Conservation (phyloP, 352 stramenopile genomes). For the Phytophthora fragariae region DNA sequence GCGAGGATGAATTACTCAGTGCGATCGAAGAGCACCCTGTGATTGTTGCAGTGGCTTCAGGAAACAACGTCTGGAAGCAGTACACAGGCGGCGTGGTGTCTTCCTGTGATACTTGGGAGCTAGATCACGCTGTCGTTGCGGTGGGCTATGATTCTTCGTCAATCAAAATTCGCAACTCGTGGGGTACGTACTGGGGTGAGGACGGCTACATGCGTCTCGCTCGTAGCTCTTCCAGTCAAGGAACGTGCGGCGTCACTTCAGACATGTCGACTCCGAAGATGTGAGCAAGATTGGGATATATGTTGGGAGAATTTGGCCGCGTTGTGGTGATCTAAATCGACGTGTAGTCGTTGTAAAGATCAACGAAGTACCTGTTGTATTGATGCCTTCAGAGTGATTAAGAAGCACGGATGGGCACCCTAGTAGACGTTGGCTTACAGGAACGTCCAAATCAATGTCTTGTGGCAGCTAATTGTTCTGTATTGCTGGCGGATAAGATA, state of each 20-base stretch:
- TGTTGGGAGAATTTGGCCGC: background rate
- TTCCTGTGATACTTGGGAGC: slow-evolving; percentile 72
- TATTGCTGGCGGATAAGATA: too few relatives aligned
- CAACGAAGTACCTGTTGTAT: too few relatives aligned
- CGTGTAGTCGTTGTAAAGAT: slow-evolving; percentile 11
- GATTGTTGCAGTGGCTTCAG: slow-evolving; percentile 94
- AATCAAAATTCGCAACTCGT: slow-evolving; percentile 98
- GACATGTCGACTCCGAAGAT: slow-evolving; percentile 59
- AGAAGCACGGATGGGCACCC: too few relatives aligned
- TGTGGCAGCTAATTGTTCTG: too few relatives aligned
- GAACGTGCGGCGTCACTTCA: slow-evolving; percentile 54
- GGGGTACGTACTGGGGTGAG: slow-evolving; percentile 92
- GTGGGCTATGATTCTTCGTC: slow-evolving; percentile 94
- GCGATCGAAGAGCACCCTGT: slow-evolving; percentile 86
- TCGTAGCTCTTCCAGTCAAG: slow-evolving; percentile 58
- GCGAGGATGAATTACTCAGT: slow-evolving; percentile 39
- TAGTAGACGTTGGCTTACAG: too few relatives aligned
- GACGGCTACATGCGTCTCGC: slow-evolving; percentile 94
- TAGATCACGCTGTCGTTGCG: slow-evolving; percentile 97
- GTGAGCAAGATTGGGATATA: slow-evolving; percentile 19
- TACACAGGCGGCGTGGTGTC: slow-evolving; percentile 95
- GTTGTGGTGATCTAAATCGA: slow-evolving; percentile 7
- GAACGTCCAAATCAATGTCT: too few relatives aligned
- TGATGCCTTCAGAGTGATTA: too few relatives aligned
- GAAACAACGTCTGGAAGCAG: slow-evolving; percentile 96